Evolutionary conservation across 805 yeast species (phyloP), one percentile per base, ranked within the genome.

Genomic region (Metschnikowia vanudenii): DNA sequence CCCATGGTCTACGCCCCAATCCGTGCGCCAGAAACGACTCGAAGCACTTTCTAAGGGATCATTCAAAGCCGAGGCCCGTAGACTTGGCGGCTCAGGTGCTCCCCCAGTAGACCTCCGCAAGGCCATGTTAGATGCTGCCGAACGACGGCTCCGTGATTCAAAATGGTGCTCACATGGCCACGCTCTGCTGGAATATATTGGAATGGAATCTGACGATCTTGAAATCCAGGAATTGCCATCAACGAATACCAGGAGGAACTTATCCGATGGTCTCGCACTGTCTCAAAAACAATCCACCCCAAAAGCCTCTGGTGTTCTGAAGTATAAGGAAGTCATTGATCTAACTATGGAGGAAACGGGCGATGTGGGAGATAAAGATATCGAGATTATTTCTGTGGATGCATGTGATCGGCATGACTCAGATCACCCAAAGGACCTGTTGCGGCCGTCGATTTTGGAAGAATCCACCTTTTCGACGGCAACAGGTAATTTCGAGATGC

Each of bases 41-140:
- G 65, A 67, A 52, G 78, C 67, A 33, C 61, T 71, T 50, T 67
- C 64, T 33, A 67, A 65, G 45, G 63, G 61, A 47, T 78, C 58
- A 49, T 78, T 60, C 41, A 73, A 65, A 36, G 61, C 74, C 1
- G 81, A 71, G 46, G 52, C 61, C 0, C 61, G 72, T 30, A 71
- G 64, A 33, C 51, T 73, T 33, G 66, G 65, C 3, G 58, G 55
- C 12, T 45, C 46, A 3, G 44, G 47, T 1, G 43, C 42, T 11
- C 39, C 47, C 4, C 37, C 52, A 11, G 45, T 39, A 32, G 43
- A 64, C 16, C 51, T 78, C 41, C 67, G 81, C 31, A 76, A 71
- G 5, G 60, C 79, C 39, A 75, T 79, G 37, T 57, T 78, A 14
- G 75, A 72, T 48, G 94, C 95, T 1, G 83, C 88, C 0, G 84